Conservation (phyloP, 768 basidiomycete genomes). For the Zangia roseola region DNA sequence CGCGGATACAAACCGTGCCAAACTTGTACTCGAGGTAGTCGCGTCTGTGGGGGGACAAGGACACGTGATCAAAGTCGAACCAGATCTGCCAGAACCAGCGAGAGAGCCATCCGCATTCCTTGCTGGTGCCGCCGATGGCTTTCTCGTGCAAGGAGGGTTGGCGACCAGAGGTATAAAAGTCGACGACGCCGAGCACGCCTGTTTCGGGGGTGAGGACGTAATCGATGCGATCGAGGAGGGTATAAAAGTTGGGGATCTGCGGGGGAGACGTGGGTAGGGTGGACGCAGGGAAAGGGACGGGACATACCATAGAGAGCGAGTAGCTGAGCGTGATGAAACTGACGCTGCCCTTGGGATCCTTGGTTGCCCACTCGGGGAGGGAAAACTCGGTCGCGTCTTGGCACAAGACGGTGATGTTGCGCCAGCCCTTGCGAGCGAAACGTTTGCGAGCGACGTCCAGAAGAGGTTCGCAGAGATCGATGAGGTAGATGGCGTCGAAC, state of each 20-base stretch:
- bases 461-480: constrained; percentile 72
- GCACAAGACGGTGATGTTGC: constrained; percentile 66
- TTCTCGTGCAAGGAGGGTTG: constrained; percentile 55
- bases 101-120: constrained; percentile 61
- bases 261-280: not conserved
- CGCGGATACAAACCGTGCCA: constrained; percentile 55
- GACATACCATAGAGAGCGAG: constrained; percentile 51
- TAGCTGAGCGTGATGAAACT: constrained; percentile 56
- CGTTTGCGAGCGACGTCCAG: constrained; percentile 69
- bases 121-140: constrained; percentile 61
- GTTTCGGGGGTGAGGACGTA: constrained; percentile 57
- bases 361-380: constrained; percentile 56
- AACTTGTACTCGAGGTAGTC: constrained; percentile 79
- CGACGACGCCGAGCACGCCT: constrained; percentile 65
- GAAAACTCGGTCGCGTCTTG: constrained; percentile 71
- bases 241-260: constrained; percentile 62
- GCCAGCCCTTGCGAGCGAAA: constrained; percentile 67
- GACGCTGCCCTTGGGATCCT: constrained; percentile 54
- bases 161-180: constrained; percentile 67
- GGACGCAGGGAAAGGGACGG: not conserved
- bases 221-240: constrained; percentile 66
- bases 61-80: constrained; percentile 58
- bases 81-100: constrained; percentile 81
- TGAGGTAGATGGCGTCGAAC: constrained; percentile 68
- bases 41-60: constrained; percentile 54